Conservation (phyloP, 106 monocot species). For the Ottelia alismoides region DNA sequence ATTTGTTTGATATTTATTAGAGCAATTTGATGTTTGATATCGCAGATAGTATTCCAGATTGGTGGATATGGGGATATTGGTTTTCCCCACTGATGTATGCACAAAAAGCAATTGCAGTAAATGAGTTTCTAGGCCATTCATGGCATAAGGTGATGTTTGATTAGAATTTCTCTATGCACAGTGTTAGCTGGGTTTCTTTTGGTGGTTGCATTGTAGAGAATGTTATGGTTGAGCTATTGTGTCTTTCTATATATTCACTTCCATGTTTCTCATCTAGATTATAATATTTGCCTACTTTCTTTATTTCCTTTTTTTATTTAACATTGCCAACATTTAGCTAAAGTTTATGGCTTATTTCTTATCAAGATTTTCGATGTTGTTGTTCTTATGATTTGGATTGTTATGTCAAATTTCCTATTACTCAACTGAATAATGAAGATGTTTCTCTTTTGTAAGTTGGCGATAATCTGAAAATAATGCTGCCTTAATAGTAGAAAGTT, state of each 20-base stretch:
- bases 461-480: too few relatives aligned
- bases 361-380: too few relatives aligned
- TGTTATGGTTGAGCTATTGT: background rate
- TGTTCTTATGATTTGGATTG: too few relatives aligned
- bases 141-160: constrained; percentile 79
- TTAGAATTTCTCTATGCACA: background rate
- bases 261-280: background rate
- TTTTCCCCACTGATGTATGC: constrained; percentile 99
- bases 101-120: constrained; percentile 90
- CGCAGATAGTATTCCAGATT: constrained; percentile 81
- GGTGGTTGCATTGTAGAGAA: background rate
- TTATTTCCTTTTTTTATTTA: too few relatives aligned
- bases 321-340: too few relatives aligned
- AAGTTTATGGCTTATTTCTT: too few relatives aligned
- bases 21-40: constrained; percentile 3
- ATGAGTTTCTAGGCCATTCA: constrained; percentile 96
- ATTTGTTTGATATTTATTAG: background rate
- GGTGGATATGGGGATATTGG: constrained; percentile 99
- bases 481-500: too few relatives aligned
- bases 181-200: too few relatives aligned
- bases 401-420: too few relatives aligned
- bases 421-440: too few relatives aligned
- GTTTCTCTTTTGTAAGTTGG: too few relatives aligned
- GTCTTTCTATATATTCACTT: background rate
- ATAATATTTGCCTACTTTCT: background rate